Percentiles rank a stretch among this genome's conserved stretches.
phyloP scores from a whole-genome alignment of 331 rosid genomes.

The Prunus yedoensis region DNA sequence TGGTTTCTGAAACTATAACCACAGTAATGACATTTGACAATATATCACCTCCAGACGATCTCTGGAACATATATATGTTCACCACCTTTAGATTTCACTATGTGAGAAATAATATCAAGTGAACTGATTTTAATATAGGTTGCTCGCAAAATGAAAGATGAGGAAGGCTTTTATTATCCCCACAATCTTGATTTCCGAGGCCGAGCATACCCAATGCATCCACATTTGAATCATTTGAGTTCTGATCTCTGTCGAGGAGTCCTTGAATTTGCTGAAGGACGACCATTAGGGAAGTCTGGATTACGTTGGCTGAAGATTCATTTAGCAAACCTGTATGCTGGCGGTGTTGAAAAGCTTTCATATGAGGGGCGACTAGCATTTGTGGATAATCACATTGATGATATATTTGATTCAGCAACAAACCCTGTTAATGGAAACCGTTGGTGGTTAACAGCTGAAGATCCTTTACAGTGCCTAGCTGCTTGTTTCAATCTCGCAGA shows the following conservation, averaged over 20 bases:
- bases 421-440: constrained; percentile 65
- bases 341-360: constrained; percentile 76
- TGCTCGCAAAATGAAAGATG: constrained; percentile 77
- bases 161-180: constrained; percentile 85
- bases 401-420: constrained; percentile 75
- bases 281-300: constrained; percentile 75
- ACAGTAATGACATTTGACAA: neutral
- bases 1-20: neutral
- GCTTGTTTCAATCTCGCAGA: constrained; percentile 78
- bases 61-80: neutral
- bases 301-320: constrained; percentile 79
- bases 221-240: constrained; percentile 85
- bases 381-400: constrained; percentile 65
- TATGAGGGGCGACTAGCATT: constrained; percentile 67
- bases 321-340: constrained; percentile 65
- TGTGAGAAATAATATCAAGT: constrained; percentile 17
- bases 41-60: neutral
- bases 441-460: constrained; percentile 91
- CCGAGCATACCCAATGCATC: constrained; percentile 93
- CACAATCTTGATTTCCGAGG: constrained; percentile 94
- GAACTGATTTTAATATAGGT: constrained; percentile 52
- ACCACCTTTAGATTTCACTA: constrained; percentile 12
- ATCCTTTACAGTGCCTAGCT: constrained; percentile 85
- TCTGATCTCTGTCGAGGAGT: constrained; percentile 89
- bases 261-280: constrained; percentile 83